Evolutionary conservation across 2,329 filamentous ascomycete species (phyloP), one percentile per base, ranked within the genome.

Genomic region (Stachybotrys elegans): DNA sequence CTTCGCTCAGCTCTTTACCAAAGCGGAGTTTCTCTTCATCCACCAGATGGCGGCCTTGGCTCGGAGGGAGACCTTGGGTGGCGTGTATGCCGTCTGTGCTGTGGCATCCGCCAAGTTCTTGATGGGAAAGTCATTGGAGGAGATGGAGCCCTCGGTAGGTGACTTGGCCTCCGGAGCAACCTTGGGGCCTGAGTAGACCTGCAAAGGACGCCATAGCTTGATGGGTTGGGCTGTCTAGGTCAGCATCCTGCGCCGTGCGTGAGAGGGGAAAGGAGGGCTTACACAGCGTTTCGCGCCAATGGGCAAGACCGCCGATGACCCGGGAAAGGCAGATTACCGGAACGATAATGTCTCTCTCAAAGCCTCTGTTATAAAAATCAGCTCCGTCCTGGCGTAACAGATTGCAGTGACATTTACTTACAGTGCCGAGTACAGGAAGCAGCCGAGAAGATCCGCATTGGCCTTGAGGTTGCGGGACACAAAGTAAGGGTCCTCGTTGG

Each of bases 381-480:
- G n/a, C 9, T 13, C 8, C 9, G 5, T 34, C 11, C n/a, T 5
- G 2, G n/a, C 9, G n/a, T 5, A 34, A 9, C 9, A 9, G 31
- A 29, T 29, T 3, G 25, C 3, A 12, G n/a, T n/a, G 11, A 3
- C 11, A 6, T 22, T 8, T 4, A 59, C 49, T 59, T 57, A 23
- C 63, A 71, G 58, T 4, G 60, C 67, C 1, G 61, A 66, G 44
- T 68, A 71, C 12, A 69, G 55, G 40, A 72, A 70, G 44, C 60
- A 61, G 5, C 64, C 66, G 48, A 66, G 70, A n/a, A 73, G 58
- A 44, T 73, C 70, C 3, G 65, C 69, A 48, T 72, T 72, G 0
- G 66, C 63, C 41, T 68, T 65, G 7, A 73, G 51, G 4, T 59
- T 57, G 2, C 67, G 43, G 38, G 54, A 55, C 3, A 51, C 48